phyloP scores from a whole-genome alignment of 1,284 basidiomycete genomes.

The Heterobasidion parviporum region DNA sequence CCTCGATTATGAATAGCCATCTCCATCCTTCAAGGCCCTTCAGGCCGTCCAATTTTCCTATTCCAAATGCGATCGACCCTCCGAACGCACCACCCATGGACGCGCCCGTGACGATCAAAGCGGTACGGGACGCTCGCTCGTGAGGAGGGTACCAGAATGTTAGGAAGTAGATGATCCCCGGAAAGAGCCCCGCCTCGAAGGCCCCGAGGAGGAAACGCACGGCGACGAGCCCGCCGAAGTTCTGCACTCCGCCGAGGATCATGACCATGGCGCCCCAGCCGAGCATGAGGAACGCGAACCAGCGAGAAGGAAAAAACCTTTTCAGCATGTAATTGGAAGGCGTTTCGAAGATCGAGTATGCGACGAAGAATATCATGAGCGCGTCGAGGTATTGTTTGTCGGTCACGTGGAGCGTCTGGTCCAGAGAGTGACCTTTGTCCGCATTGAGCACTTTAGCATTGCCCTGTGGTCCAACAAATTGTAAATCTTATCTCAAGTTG shows the following conservation, averaged over 20 bases:
- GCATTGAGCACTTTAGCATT: slow-evolving; percentile 29
- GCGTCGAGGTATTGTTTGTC: slow-evolving; percentile 25
- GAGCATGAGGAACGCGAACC: slow-evolving; percentile 29
- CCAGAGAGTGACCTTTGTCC: slow-evolving; percentile 24
- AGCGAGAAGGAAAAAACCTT: slow-evolving; percentile 26
- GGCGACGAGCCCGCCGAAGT: slow-evolving; percentile 24
- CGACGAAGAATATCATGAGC: slow-evolving; percentile 30
- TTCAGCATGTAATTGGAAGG: slow-evolving; percentile 36
- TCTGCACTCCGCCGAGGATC: slow-evolving; percentile 23
- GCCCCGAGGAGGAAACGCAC: slow-evolving; percentile 20
- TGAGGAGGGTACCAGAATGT: slow-evolving; percentile 33
- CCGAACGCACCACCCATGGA: slow-evolving; percentile 36
- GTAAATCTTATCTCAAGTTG: background rate
- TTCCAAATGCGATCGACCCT: slow-evolving; percentile 30
- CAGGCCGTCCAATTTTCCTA: slow-evolving; percentile 23
- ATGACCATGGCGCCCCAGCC: slow-evolving; percentile 33
- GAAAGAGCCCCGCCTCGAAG: slow-evolving; percentile 23
- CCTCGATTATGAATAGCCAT: slow-evolving; percentile 40
- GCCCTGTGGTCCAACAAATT: slow-evolving; percentile 14
- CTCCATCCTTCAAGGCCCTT: slow-evolving; percentile 27
- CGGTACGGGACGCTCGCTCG: slow-evolving; percentile 30
- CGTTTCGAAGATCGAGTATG: slow-evolving; percentile 28
- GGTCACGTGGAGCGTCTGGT: slow-evolving; percentile 21
- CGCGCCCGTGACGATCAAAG: slow-evolving; percentile 29
- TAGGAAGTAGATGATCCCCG: slow-evolving; percentile 23